Base-by-base conservation (phyloP, 768 basidiomycete genomes). In the Hericium rajendrae region DNA sequence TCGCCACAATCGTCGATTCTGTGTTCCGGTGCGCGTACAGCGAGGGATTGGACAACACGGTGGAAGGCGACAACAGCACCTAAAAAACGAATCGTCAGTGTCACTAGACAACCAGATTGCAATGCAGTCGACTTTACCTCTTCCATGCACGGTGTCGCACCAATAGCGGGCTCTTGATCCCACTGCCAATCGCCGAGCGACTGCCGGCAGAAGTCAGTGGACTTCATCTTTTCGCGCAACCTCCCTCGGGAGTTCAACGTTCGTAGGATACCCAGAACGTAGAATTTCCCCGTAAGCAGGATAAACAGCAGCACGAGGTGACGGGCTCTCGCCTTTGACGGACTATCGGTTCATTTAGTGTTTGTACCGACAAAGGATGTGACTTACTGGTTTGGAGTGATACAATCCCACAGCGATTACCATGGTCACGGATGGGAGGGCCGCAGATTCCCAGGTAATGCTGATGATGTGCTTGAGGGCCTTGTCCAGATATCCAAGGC, bases 251-350 rank as follows among this genome's bases (percentile, higher is more conserved):
- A 64, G 59, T 70, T 69, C n/a, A 69, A 55, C 6, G 62, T 68
- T 16, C 66, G 69, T 26, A 66, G 52, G 22, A 69, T 56, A 38
- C 65, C 68, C 20, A 68, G 59, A 11, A 62, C 66, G 54, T 67
- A 80, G 57, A 81, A 69, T 63, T 81, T 81, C 38, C 79, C 78
- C 3, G 78, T 77, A 51, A 78, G 65, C n/a, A 80, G 64, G 38
- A 76, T 69, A 62, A 81, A 80, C 60, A 80, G 73, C 4, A 80
- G 63, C 28, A 77, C 72, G 9, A 80, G 62, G 15, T 67, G 54
- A 20, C 51, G 55, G 48, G 39, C 51, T 41, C 55, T 50, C 10
- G 32, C 39, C 62, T 62, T 1, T 8, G 32, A 32, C 6, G 8
- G 32, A 10, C 32, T 32, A 10, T 9, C 8, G 32, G 5, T 32